A percentile compares a stretch with the other conserved stretches of the same genome.
Conservation (phyloP, 2,329 filamentous ascomycete species). For the Aureobasidium melanogenum region DNA sequence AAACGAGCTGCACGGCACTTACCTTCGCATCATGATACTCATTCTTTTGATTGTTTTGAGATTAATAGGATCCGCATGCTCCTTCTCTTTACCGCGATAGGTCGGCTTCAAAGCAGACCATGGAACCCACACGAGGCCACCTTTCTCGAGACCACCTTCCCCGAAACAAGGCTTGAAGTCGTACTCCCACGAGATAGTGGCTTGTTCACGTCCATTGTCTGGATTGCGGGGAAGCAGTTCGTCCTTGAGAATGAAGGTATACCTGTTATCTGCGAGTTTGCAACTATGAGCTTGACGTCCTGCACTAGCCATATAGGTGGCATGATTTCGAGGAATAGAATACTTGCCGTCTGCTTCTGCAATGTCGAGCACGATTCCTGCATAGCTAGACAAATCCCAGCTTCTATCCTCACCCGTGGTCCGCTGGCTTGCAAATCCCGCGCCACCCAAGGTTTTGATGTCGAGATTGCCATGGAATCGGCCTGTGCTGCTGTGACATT, state of each 20-base stretch:
- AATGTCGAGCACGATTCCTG: constrained; percentile 51
- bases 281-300: neutral
- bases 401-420: constrained; percentile 47
- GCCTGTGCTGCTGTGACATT: constrained; percentile 32
- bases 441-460: constrained; percentile 65
- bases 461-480: constrained; percentile 62
- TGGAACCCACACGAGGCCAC: constrained; percentile 43
- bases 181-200: constrained; percentile 65
- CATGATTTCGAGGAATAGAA: neutral
- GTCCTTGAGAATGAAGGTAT: constrained; percentile 70
- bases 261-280: constrained; percentile 42
- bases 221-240: constrained; percentile 47
- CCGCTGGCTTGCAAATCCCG: constrained; percentile 73
- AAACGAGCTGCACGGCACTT: constrained; percentile 18
- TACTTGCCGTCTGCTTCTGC: constrained; percentile 42
- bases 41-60: constrained; percentile 54
- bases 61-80: constrained; percentile 53
- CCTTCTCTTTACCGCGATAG: constrained; percentile 59
- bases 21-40: constrained; percentile 77
- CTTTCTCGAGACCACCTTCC: constrained; percentile 17
- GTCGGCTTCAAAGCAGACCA: constrained; percentile 62
- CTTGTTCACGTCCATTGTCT: constrained; percentile 60
- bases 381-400: constrained; percentile 57
- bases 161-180: constrained; percentile 43
- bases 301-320: neutral